Evolutionary conservation across 139 green algal species (phyloP).

Genomic region (Asterochloris sp.): DNA sequence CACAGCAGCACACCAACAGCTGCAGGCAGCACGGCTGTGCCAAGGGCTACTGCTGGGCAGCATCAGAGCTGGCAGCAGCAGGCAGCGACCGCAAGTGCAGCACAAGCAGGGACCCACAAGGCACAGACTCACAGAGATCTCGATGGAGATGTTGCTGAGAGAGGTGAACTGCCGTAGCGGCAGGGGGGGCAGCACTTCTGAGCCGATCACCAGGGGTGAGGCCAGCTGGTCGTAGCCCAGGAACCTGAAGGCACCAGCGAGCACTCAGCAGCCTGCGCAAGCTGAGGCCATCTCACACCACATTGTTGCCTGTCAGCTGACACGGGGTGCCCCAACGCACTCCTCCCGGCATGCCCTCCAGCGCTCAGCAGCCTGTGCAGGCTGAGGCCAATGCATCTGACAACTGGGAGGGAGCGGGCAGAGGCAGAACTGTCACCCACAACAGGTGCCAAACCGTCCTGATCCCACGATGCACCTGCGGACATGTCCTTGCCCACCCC

Average conservation of each 20-base stretch:
- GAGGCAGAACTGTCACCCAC: background rate
- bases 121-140: background rate
- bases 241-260: background rate
- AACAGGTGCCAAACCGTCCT: background rate
- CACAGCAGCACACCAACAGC: no score
- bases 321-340: background rate
- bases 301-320: no score
- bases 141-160: background rate
- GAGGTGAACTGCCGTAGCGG: background rate
- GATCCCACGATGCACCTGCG: background rate
- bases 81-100: no score
- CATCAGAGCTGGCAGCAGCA: no score
- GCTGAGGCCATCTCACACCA: background rate
- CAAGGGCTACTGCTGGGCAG: no score
- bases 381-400: no score
- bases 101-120: no score
- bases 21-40: no score
- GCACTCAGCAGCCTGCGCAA: background rate
- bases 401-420: no score
- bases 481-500: no score
- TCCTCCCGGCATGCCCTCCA: no score
- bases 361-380: no score
- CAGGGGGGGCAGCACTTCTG: background rate
- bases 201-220: background rate
- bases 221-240: constrained; percentile 2